Base-by-base conservation (phyloP, 176 grass and related monocot genomes). In the Triticum aestivum region DNA sequence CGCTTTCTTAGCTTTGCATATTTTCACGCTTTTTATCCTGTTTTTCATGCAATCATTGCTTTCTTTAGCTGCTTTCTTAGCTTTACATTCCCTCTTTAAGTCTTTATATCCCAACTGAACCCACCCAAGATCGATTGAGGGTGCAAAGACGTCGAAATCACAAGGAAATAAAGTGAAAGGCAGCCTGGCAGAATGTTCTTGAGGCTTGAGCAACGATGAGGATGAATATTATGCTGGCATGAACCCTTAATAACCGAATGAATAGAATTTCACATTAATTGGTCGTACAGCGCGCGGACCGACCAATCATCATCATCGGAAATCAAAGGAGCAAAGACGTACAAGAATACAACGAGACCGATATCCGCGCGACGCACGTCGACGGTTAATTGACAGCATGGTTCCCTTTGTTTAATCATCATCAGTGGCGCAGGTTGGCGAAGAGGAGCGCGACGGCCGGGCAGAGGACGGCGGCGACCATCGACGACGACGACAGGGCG, bases 391-490 rank as follows among this genome's bases (percentile, higher is more conserved):
- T 72, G 3, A 27, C 71, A 74, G 42, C 29, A 30, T 30, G 29
- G 29, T 30, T 30, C 29, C 29, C 29, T 30, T 34, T 34, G 35
- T 35, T 35, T 35, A 35, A 35, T 35, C 35, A 52, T 56, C 17
- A 58, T 59, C 83, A 98, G 78, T 92, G 89, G 64, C 93, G 89
- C 54, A 95, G 80, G 77, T 85, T 91, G 67, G 77, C 85, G 71
- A 95, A 17, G 61, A 98, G 75, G 79, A 98, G 71, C 32, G 86
- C 91, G 23, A 88, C 88, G 79, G 90, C 78, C 27, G 95, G 94
- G 86, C 92, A 90, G 85, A 98, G 86, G n/a, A 93, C 68, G 73
- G 89, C 87, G 39, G 87, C 79, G 21, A 87, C 42, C 15, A 95
- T 61, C 8, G 93, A 47, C 17, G 87, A 90, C 35, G 89, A 84